These are phyloP conservation scores for Fusarium sp. DNA, from an alignment of 2,329 filamentous ascomycete species.

Conservation along the genomic window DNA sequence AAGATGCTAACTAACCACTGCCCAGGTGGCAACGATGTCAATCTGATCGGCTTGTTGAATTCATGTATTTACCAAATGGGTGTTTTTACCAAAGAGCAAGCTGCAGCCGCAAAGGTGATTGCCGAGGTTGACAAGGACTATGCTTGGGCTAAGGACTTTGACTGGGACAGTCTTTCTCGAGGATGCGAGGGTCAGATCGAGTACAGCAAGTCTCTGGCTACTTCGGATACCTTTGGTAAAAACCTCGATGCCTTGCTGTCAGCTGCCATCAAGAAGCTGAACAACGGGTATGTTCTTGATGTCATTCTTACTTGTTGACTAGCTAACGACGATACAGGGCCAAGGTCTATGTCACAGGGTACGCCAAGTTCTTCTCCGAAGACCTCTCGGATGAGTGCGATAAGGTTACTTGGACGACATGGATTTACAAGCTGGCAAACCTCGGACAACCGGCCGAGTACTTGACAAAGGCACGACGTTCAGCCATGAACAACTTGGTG, in stretches of 20 bases:
- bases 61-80: constrained; percentile 12
- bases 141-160: not conserved
- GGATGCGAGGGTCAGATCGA: not conserved
- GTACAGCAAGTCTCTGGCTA: not conserved
- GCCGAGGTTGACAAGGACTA: constrained; percentile 6
- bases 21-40: constrained; percentile 8
- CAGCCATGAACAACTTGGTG: not conserved
- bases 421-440: constrained; percentile 3
- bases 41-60: not conserved
- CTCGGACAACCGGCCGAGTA: not conserved
- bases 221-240: not conserved
- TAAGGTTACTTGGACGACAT: constrained; percentile 16
- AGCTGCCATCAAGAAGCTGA: not conserved
- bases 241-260: not conserved
- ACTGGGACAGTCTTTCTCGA: constrained; percentile 10
- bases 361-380: constrained; percentile 7
- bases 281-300: not conserved
- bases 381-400: not conserved
- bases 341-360: constrained; percentile 12
- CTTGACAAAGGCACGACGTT: not conserved
- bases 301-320: too few species aligned
- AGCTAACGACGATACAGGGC: not conserved
- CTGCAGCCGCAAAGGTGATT: not conserved
- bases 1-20: not conserved
- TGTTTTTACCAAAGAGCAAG: not conserved